phyloP scores from a whole-genome alignment of 345 rosid species.

The Bruguiera parviflora region DNA sequence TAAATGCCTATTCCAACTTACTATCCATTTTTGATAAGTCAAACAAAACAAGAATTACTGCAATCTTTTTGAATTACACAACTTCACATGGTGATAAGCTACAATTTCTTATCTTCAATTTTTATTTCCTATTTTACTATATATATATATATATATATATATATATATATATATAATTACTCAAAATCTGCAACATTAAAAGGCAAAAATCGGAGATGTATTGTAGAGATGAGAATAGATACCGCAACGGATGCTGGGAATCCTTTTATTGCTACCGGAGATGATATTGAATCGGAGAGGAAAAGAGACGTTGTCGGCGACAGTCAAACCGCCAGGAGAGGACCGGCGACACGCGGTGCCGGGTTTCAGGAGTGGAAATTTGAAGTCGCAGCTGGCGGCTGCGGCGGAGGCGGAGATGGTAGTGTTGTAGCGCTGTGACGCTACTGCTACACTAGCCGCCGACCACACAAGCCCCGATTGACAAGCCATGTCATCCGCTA shows the following conservation, averaged over 20 bases:
- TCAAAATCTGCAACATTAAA: too few relatives aligned
- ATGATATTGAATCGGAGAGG: background rate
- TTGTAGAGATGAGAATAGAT: background rate
- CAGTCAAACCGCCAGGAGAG: slow-evolving; percentile 1
- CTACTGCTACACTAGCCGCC: too few relatives aligned
- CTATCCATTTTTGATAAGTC: too few relatives aligned
- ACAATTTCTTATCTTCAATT: too few relatives aligned
- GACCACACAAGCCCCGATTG: background rate
- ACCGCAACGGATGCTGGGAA: slow-evolving; percentile 15
- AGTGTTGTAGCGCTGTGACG: background rate
- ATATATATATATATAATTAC: too few relatives aligned
- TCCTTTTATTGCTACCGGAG: background rate
- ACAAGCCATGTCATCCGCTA: slow-evolving; percentile 3
- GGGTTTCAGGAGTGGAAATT: background rate
- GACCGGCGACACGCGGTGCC: background rate
- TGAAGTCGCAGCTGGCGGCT: background rate
- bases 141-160: too few relatives aligned
- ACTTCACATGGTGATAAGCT: too few relatives aligned
- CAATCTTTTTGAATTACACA: too few relatives aligned
- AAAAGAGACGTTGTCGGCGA: background rate
- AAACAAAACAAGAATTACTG: too few relatives aligned
- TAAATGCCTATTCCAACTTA: too few relatives aligned
- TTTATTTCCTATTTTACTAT: too few relatives aligned
- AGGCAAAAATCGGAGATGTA: too few relatives aligned
- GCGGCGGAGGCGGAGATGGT: background rate